Conservation (phyloP, 208 protist genomes). For the Acanthamoeba healyi region DNA sequence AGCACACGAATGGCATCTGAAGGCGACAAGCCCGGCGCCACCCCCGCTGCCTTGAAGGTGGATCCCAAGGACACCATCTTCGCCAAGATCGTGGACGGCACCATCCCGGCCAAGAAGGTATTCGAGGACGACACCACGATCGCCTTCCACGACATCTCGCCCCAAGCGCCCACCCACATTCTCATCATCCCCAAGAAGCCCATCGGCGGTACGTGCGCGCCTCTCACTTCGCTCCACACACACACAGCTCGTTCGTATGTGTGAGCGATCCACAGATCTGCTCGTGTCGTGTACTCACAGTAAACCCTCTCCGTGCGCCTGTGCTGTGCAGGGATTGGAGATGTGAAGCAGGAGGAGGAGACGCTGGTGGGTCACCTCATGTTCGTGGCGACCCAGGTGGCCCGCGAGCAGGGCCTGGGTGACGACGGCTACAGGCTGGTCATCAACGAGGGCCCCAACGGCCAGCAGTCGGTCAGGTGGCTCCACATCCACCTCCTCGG, state of each 20-base stretch:
- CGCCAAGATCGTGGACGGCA: constrained; percentile 84
- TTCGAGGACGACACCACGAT: constrained; percentile 81
- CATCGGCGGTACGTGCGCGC: constrained; percentile 54
- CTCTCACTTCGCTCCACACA: background rate
- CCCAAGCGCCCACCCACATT: constrained; percentile 86
- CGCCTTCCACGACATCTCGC: constrained; percentile 87
- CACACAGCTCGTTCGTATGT: too few relatives aligned
- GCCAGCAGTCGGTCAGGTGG: constrained; percentile 88
- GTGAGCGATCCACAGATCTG: too few relatives aligned
- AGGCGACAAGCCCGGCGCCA: constrained; percentile 74
- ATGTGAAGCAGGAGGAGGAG: constrained; percentile 45
- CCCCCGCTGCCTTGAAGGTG: constrained; percentile 61
- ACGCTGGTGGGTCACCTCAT: constrained; percentile 32
- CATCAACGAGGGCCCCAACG: constrained; percentile 89
- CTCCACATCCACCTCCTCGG: constrained; percentile 90
- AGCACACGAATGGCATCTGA: constrained; percentile 7
- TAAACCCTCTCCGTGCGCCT: too few relatives aligned
- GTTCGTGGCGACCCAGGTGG: constrained; percentile 47
- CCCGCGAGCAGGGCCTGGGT: constrained; percentile 22
- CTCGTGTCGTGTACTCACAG: background rate
- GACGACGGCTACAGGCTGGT: constrained; percentile 78
- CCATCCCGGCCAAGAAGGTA: constrained; percentile 82
- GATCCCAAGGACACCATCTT: constrained; percentile 85
- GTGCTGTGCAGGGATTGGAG: constrained; percentile 11
- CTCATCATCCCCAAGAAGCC: constrained; percentile 87